A percentile compares a stretch with the other conserved stretches of the same genome.
These are phyloP conservation scores for Penicillium sp. DNA, from an alignment of 2,329 filamentous ascomycete genomes.

Conservation along the genomic window DNA sequence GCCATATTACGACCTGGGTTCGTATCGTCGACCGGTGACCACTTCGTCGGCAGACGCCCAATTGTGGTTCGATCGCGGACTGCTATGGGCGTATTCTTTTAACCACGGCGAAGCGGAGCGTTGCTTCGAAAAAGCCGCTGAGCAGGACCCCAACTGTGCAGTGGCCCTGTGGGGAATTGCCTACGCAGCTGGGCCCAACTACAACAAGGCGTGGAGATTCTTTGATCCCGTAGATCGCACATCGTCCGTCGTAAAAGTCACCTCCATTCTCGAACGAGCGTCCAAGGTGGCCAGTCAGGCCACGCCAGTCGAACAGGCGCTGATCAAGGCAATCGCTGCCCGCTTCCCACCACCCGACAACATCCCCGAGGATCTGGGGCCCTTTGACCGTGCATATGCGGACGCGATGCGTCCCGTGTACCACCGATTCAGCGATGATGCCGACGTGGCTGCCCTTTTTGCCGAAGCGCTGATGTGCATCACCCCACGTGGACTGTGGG, in stretches of 20 bases:
- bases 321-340: slow-evolving; percentile 62
- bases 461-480: slow-evolving; percentile 66
- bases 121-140: slow-evolving; percentile 33
- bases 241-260: slow-evolving; percentile 47
- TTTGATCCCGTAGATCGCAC: slow-evolving; percentile 64
- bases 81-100: slow-evolving; percentile 38
- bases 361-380: slow-evolving; percentile 49
- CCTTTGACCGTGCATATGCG: slow-evolving; percentile 61
- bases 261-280: slow-evolving; percentile 47
- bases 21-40: slow-evolving; percentile 36
- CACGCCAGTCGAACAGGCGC: slow-evolving; percentile 58
- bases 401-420: slow-evolving; percentile 60
- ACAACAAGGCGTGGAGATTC: slow-evolving; percentile 73
- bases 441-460: slow-evolving; percentile 63
- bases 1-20: slow-evolving; percentile 19
- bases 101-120: slow-evolving; percentile 36
- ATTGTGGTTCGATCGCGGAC: slow-evolving; percentile 37
- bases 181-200: slow-evolving; percentile 70
- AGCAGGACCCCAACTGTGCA: slow-evolving; percentile 31
- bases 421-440: slow-evolving; percentile 51
- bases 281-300: slow-evolving; percentile 36
- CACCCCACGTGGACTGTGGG: slow-evolving; percentile 64
- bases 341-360: slow-evolving; percentile 58
- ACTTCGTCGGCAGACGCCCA: slow-evolving; percentile 30
- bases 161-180: slow-evolving; percentile 46